These are phyloP conservation scores for Metschnikowia reukaufii DNA, from an alignment of 805 yeast species.

Conservation along the genomic window DNA sequence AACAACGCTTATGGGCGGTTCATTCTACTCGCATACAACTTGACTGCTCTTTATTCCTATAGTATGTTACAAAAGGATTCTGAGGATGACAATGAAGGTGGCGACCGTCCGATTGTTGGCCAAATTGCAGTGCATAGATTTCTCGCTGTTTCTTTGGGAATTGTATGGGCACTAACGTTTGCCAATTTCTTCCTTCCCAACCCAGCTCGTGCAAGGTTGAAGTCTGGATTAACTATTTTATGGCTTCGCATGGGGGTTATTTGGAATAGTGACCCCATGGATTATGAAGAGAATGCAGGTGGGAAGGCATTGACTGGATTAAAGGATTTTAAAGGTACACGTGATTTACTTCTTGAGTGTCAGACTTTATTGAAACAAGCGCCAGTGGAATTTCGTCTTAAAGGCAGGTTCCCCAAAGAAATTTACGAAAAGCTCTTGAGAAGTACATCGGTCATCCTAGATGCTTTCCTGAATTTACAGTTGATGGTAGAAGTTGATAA, in stretches of 20 bases:
- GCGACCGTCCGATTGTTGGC: slow-evolving; percentile 61
- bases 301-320: slow-evolving; percentile 38
- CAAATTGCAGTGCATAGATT: slow-evolving; percentile 81
- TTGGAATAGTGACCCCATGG: slow-evolving; percentile 76
- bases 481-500: slow-evolving; percentile 67
- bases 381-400: slow-evolving; percentile 70
- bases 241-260: slow-evolving; percentile 81
- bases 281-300: slow-evolving; percentile 30
- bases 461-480: slow-evolving; percentile 72
- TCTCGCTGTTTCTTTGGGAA: slow-evolving; percentile 69
- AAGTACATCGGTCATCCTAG: slow-evolving; percentile 64
- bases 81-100: slow-evolving; percentile 66
- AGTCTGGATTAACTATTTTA: slow-evolving; percentile 61
- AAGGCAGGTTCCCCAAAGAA: slow-evolving; percentile 65
- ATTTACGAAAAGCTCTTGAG: slow-evolving; percentile 51
- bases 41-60: slow-evolving; percentile 75
- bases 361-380: slow-evolving; percentile 65
- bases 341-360: slow-evolving; percentile 58
- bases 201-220: slow-evolving; percentile 69
- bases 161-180: slow-evolving; percentile 72
- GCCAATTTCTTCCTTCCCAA: slow-evolving; percentile 68
- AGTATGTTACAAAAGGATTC: slow-evolving; percentile 60
- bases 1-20: slow-evolving; percentile 68
- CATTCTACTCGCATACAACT: slow-evolving; percentile 70
- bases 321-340: slow-evolving; percentile 47